Percentiles rank a stretch among this genome's conserved stretches.
Evolutionary conservation across 805 yeast genomes (phyloP).

Genomic region (Metschnikowia similis): DNA sequence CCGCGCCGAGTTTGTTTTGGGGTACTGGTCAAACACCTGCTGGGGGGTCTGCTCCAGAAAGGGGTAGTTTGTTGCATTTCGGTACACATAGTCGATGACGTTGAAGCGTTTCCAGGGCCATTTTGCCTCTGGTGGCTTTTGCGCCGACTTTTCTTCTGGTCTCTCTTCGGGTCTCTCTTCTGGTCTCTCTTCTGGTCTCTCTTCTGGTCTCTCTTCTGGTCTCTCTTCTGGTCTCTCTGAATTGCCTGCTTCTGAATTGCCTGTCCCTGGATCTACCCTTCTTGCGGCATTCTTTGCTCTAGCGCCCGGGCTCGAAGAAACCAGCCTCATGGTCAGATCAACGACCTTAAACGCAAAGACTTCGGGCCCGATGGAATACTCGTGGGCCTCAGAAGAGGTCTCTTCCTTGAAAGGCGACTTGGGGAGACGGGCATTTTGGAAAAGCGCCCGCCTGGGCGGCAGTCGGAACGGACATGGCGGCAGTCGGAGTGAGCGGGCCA

Average conservation of each 20-base stretch:
- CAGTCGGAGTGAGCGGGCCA: too few species aligned
- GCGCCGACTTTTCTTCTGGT: too few species aligned
- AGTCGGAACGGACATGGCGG: background rate
- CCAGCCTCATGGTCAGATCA: background rate
- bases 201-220: too few species aligned
- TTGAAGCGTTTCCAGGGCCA: constrained; percentile 19
- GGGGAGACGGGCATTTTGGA: constrained; percentile 19
- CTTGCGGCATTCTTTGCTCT: too few species aligned
- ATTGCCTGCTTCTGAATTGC: too few species aligned
- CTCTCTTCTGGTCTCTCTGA: too few species aligned
- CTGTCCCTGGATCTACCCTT: too few species aligned
- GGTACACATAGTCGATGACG: constrained; percentile 32
- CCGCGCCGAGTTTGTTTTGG: constrained; percentile 30
- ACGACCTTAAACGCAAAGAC: constrained; percentile 42
- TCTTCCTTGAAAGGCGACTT: constrained; percentile 17
- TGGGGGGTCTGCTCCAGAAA: constrained; percentile 35
- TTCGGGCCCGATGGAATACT: constrained; percentile 43
- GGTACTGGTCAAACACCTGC: constrained; percentile 35
- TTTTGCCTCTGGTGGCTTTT: background rate
- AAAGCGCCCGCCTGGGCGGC: constrained; percentile 15
- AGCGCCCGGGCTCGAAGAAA: too few species aligned
- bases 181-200: too few species aligned
- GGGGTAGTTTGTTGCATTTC: constrained; percentile 40
- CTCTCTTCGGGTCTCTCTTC: too few species aligned
- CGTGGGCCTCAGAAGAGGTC: constrained; percentile 29